These are phyloP conservation scores for Cytospora mali DNA, from an alignment of 2,329 filamentous ascomycete species.

Conservation along the genomic window DNA sequence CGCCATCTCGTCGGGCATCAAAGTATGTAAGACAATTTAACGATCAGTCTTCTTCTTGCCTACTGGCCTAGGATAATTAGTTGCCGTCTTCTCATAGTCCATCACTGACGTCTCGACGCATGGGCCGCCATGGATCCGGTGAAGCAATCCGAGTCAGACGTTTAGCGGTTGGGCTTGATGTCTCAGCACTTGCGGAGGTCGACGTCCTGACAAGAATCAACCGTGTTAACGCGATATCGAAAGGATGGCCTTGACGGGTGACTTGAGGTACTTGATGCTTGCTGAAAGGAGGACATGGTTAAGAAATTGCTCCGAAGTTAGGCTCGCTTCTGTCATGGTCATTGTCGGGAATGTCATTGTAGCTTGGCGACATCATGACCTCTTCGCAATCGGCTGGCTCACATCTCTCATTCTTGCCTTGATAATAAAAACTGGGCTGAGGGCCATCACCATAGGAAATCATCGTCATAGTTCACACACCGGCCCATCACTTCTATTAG, in stretches of 20 bases:
- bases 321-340: not conserved
- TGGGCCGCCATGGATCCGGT: conserved; percentile 18
- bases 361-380: not conserved
- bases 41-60: too few species aligned
- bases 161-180: conserved; percentile 3
- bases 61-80: not conserved
- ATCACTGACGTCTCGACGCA: conserved; percentile 17
- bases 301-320: not conserved
- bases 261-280: conserved; percentile 5
- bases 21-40: too few species aligned
- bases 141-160: conserved; percentile 1
- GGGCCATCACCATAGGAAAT: not conserved
- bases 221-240: conserved; percentile 14
- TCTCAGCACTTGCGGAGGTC: conserved; percentile 17
- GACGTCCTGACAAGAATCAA: not conserved
- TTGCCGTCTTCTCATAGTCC: conserved; percentile 19
- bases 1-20: too few species aligned
- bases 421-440: conserved; percentile 1
- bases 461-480: not conserved
- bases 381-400: conserved; percentile 6
- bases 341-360: not conserved
- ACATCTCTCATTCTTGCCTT: not conserved
- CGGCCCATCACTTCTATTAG: not conserved
- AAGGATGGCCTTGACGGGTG: conserved; percentile 15
- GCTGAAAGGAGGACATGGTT: not conserved